Percentiles rank a stretch among this genome's conserved stretches.
These are phyloP conservation scores for Posidonia australis DNA, from an alignment of 106 monocot genomes.

Conservation along the genomic window DNA sequence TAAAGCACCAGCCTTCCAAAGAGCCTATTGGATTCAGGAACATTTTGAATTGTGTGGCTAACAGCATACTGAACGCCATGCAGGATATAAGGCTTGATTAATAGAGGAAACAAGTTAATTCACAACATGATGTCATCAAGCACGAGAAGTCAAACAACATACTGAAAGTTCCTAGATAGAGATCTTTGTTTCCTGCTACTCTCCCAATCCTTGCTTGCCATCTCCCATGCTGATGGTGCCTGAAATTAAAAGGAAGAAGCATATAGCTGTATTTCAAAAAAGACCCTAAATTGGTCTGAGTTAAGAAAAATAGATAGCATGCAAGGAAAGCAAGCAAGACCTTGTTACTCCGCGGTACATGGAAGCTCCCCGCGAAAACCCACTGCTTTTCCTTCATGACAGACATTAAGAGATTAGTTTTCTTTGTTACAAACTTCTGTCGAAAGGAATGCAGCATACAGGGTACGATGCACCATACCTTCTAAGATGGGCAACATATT, in stretches of 20 bases:
- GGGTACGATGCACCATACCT: conserved; percentile 21
- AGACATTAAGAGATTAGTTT: not conserved
- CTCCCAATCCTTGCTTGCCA: conserved; percentile 96
- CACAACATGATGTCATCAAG: conserved; percentile 3
- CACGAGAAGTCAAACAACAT: conserved; percentile 13
- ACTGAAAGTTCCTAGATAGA: conserved; percentile 99
- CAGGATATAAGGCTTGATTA: not conserved
- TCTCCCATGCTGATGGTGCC: conserved; percentile 98
- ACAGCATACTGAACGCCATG: not conserved
- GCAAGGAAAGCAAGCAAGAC: conserved; percentile 12
- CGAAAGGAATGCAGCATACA: not conserved
- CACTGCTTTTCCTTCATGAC: conserved; percentile 81
- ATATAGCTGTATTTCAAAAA: not conserved
- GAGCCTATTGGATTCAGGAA: not conserved
- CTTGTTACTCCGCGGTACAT: conserved; percentile 98
- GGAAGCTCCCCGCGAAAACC: conserved; percentile 92
- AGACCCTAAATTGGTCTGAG: not conserved
- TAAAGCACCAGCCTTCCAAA: not conserved
- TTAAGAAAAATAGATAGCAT: not conserved
- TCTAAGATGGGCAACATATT: conserved; percentile 70
- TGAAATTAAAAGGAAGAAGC: conserved; percentile 6
- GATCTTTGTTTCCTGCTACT: conserved; percentile 98
- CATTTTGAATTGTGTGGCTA: conserved; percentile 3
- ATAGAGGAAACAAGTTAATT: not conserved
- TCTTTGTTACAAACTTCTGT: not conserved